These are phyloP conservation scores for Mortierella sp. DNA, from an alignment of 371 early-diverging fungal genomes.

Conservation along the genomic window DNA sequence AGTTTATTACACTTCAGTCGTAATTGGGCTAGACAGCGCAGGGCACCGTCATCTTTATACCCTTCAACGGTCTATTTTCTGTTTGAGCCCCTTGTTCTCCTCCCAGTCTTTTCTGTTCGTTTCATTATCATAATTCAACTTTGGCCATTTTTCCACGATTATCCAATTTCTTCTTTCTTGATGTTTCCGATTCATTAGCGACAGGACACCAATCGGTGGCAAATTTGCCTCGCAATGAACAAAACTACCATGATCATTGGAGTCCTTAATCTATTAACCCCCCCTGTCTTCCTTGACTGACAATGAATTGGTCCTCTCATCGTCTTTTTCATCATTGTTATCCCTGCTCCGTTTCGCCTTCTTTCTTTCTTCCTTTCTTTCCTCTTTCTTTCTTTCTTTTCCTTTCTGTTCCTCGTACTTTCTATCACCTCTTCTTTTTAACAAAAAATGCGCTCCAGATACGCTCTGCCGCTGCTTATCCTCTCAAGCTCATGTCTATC, in stretches of 20 bases:
- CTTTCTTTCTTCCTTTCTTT: not conserved
- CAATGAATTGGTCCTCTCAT: no score
- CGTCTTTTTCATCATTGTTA: not conserved
- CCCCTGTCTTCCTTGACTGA: no score
- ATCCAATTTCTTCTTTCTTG: not conserved
- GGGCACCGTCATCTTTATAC: not conserved
- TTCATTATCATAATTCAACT: not conserved
- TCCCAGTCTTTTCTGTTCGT: not conserved
- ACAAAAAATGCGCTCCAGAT: not conserved
- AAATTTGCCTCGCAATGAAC: not conserved
- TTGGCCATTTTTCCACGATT: no score
- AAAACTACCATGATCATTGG: no score
- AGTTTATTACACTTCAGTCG: not conserved
- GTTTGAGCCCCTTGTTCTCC: constrained; percentile 2
- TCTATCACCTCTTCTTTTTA: not conserved
- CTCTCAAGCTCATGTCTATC: not conserved
- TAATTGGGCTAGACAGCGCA: not conserved
- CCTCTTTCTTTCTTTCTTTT: not conserved
- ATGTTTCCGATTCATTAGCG: not conserved
- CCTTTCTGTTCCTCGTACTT: not conserved
- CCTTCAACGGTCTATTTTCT: not conserved
- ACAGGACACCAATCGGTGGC: not conserved
- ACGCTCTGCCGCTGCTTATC: not conserved
- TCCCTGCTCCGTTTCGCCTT: no score
- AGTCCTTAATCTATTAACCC: not conserved